A percentile compares a stretch with the other conserved stretches of the same genome.
phyloP scores from a whole-genome alignment of 2,329 filamentous ascomycete genomes.

The Lizonia empirigonia region DNA sequence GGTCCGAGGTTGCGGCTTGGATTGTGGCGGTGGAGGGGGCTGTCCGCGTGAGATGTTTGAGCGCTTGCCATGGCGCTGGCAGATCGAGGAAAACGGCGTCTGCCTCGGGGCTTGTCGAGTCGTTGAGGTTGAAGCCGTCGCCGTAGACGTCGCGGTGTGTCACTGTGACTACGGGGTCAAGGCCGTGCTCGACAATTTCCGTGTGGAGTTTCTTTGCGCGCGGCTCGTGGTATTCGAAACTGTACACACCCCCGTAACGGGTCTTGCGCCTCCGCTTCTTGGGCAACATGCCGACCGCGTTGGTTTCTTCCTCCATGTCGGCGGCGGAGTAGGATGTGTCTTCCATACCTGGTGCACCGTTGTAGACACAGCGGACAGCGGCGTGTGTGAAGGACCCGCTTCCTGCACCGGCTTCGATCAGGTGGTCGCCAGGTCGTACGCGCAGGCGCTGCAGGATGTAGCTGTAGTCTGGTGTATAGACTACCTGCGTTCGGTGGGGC shows the following conservation, averaged over 20 bases:
- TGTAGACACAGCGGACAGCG: constrained; percentile 75
- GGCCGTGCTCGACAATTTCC: constrained; percentile 71
- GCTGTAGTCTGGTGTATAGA: constrained; percentile 86
- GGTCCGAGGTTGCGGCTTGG: constrained; percentile 34
- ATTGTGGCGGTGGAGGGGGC: constrained; percentile 31
- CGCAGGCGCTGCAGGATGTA: constrained; percentile 79
- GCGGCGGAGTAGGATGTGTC: constrained; percentile 13
- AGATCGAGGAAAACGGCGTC: constrained; percentile 79
- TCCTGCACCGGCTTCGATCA: constrained; percentile 82
- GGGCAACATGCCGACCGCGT: constrained; percentile 29
- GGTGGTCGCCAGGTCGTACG: constrained; percentile 70
- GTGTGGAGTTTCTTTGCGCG: constrained; percentile 71
- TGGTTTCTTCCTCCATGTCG: constrained; percentile 38
- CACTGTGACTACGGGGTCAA: constrained; percentile 70
- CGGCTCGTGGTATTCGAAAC: constrained; percentile 80
- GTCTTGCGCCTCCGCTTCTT: constrained; percentile 46
- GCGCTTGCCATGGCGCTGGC: constrained; percentile 79
- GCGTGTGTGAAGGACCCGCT: constrained; percentile 87
- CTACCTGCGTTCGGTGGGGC: constrained; percentile 82
- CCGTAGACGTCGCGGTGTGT: constrained; percentile 81
- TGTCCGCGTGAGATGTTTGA: constrained; percentile 73
- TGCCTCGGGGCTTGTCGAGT: constrained; percentile 50
- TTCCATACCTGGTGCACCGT: constrained; percentile 62
- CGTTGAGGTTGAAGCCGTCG: constrained; percentile 69
- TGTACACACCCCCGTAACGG: constrained; percentile 71